Evolutionary conservation across 2,329 filamentous ascomycete species (phyloP), one percentile per base, ranked within the genome.

Genomic region (Fusarium guadeloupense): DNA sequence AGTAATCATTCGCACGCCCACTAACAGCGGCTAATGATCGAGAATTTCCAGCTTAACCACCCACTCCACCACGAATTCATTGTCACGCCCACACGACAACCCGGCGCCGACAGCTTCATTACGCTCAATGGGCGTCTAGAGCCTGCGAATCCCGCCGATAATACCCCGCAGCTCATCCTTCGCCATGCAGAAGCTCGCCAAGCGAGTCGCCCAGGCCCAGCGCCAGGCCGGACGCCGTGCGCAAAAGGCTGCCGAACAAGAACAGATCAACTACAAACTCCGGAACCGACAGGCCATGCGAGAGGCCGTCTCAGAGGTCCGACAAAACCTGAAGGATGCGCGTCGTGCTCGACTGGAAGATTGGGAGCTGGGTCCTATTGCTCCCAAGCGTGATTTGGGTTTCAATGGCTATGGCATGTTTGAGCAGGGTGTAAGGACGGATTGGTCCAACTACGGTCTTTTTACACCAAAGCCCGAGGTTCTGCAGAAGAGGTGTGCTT

Each of bases 281-380:
- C 71, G 69, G 50, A 72, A 71, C 51, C 71, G 73, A 58, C 64
- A 71, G 31, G 68, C 74, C 46, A 60, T 75, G 44, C 68, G 69
- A 31, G 48, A 60, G 6, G 72, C 74, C 48, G 66, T 72, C 25
- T 49, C 62, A 5, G 75, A 80, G 59, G 68, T 77, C 48, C 65
- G 71, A 26, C 46, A 72, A 39, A 74, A 77, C 59, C 57, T 80
- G 13, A 71, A 73, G 44, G 72, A 77, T 34, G 79, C 81, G 39
- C 76, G 78, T 28, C 72, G 79, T 63, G 81, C 83, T 43, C 84
- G 90, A 47, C 84, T 83, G 58, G 90, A 96, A 73, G 89, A 94
- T 74, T 96, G 90, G 86, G 80, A 89, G 62, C 77, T 92, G 64
- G 94, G 93, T 0, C 85, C 90, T 9, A 73, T 97, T 62, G 89